Conservation (phyloP, 2,329 filamentous ascomycete genomes). For the Didymella segeticola region DNA sequence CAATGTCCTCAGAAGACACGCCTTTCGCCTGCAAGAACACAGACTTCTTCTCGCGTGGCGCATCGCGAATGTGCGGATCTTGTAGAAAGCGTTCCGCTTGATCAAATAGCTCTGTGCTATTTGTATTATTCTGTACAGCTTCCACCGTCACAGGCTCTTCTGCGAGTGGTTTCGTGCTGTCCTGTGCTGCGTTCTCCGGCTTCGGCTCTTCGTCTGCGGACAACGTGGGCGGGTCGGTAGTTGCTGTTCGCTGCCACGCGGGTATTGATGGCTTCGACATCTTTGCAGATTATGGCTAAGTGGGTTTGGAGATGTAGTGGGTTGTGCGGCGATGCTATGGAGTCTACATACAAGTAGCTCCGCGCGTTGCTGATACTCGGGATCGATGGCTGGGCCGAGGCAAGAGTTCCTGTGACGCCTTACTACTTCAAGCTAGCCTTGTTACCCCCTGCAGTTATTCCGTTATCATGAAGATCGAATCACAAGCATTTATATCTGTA, state of each 20-base stretch:
- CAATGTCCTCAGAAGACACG: conserved; percentile 70
- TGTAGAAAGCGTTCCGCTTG: conserved; percentile 79
- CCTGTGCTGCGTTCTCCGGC: conserved; percentile 15
- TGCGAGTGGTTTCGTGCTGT: conserved; percentile 19
- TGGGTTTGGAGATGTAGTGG: not conserved
- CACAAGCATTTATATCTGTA: not conserved
- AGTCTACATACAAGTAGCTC: conserved; percentile 6
- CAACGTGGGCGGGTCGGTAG: conserved; percentile 18
- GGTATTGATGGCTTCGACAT: conserved; percentile 42
- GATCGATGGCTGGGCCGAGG: conserved; percentile 32
- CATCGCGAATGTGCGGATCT: conserved; percentile 73
- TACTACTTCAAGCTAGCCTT: not conserved
- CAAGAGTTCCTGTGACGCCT: conserved; percentile 11
- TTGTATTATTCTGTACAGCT: conserved; percentile 10
- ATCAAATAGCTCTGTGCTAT: conserved; percentile 55
- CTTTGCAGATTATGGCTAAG: not conserved
- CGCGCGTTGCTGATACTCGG: conserved; percentile 21
- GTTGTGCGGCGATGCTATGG: not conserved
- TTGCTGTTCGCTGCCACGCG: conserved; percentile 43
- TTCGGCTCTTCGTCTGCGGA: conserved; percentile 23
- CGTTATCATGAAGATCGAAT: not conserved
- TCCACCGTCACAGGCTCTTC: conserved; percentile 24
- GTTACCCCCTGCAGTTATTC: not conserved
- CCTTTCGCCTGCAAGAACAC: conserved; percentile 82
- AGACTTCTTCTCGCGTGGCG: conserved; percentile 73